Evolutionary conservation across 2,329 filamentous ascomycete genomes (phyloP), one percentile per base, ranked within the genome.

Genomic region (Botrytis squamosa): DNA sequence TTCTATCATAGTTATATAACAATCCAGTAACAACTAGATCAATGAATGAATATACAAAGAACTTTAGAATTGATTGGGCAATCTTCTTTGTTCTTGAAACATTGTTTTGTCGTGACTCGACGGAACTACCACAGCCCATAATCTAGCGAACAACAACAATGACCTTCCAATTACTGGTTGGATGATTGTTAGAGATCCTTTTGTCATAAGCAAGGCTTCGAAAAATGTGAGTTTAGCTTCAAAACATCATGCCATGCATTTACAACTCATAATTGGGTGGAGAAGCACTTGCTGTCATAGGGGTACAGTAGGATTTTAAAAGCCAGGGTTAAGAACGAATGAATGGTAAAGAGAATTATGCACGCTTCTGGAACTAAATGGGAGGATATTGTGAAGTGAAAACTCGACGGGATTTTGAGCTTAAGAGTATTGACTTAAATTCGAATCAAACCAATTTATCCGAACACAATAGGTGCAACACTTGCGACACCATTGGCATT

Each of bases 221-320:
- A 12, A 25, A n/a, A n/a, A 62, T 18, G 36, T 12, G 20, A 38
- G 29, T 9, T 29, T 5, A 20, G n/a, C 9, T 9, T 62, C 66
- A 20, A 46, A 9, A n/a, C 44, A 38, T 5, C 38, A 44, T 60
- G 68, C 10, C 20, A 70, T 70, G 57, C 68, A 70, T 62, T 38
- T 57, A 70, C 68, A 70, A 65, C 70, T 65, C 44, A 65, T 70
- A 65, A 65, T 42, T 42, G 57, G 52, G 57, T 65, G 70, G 59
- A 71, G 68, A 70, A 62, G 55, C 40, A 70, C 57, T 70, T 70
- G 68, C 55, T 60, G 44, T 62, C 29, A 60, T 60, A 62, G 42
- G 55, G 46, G 65, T 22, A 29, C 49, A 9, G 36, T 65, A 71
- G 57, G 57, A 62, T 63, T 70, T 36, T 9, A 4, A 14, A 25